These are phyloP conservation scores for Ceratocystis cubensis DNA, from an alignment of 2,329 filamentous ascomycete species.

Conservation along the genomic window DNA sequence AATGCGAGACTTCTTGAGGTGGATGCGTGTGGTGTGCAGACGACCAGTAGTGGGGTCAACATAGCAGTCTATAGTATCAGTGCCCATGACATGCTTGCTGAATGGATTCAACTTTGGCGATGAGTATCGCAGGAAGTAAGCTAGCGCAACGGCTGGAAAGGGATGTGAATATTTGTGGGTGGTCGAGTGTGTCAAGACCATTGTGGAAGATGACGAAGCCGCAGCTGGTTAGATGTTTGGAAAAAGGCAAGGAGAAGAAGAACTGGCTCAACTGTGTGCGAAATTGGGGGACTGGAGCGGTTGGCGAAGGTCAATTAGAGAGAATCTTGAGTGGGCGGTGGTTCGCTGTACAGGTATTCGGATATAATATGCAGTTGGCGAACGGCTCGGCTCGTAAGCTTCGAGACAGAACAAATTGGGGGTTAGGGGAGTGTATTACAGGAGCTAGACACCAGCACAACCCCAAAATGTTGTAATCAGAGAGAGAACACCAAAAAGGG, in stretches of 20 bases:
- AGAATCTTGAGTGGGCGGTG: background rate
- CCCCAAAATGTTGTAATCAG: background rate
- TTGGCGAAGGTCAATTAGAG: background rate
- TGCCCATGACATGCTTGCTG: slow-evolving; percentile 67
- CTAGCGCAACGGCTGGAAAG: slow-evolving; percentile 73
- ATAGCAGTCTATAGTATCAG: slow-evolving; percentile 64
- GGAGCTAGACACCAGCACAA: background rate
- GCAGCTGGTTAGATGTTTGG: background rate
- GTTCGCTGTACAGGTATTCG: background rate
- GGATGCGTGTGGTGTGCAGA: slow-evolving; percentile 64
- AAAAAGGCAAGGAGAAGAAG: background rate
- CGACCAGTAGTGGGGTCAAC: slow-evolving; percentile 63
- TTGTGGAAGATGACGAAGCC: slow-evolving; percentile 28
- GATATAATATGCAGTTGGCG: background rate
- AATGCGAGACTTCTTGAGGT: slow-evolving; percentile 69
- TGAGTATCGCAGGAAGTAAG: slow-evolving; percentile 81
- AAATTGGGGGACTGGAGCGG: background rate
- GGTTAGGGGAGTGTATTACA: background rate
- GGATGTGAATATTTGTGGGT: slow-evolving; percentile 66
- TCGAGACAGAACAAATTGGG: background rate
- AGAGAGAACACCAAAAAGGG: background rate
- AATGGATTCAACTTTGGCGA: slow-evolving; percentile 61
- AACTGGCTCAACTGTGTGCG: background rate
- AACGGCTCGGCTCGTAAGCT: slow-evolving; percentile 1
- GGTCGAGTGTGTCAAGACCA: slow-evolving; percentile 53